Evolutionary conservation across 768 basidiomycete species (phyloP), one percentile per base, ranked within the genome.

Genomic region (Ephemerocybe angulata): DNA sequence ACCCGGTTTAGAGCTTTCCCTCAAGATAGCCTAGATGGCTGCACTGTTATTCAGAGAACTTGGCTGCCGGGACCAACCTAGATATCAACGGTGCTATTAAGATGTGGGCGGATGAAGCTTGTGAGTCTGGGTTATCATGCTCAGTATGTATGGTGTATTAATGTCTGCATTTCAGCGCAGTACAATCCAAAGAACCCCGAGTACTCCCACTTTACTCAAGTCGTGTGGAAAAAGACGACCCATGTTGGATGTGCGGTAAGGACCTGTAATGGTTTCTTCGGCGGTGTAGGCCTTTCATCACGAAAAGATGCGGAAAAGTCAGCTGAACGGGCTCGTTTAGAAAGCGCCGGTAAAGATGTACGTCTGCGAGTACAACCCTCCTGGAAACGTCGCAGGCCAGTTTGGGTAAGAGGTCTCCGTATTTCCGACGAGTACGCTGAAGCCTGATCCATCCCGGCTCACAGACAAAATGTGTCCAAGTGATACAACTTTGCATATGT

Each of bases 51-150:
- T 22, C 60, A 84, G 87, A 89, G 70, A 89, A 90, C 61, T 69
- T 89, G 58, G 86, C 87, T 53, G 87, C 86, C 51, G 87, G 87
- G 10, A 84, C 85, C n/a, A 84, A 83, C 13, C 87, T 78, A 62
- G 70, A 63, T 47, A 83, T 87, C 54, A 50, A 67, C 10, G 43
- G 65, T 0, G 86, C 79, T 12, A 70, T 88, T 59, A 70, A 76
- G 56, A 69, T 71, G 4, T 90, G 87, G 88, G 79, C 82, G 5
- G 80, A 78, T 62, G 87, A 90, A 83, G 79, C 71, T 56, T 73
- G 83, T 84, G 62, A 70, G 82, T 82, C 50, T 44, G 28, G 31
- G 17, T 4, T n/a, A 27, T n/a, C 29, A 17, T 38, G 53, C 21
- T 13, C 40, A 42, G 33, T 35, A 17, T 8, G 47, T 27, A n/a